Conservation (phyloP, 2,329 filamentous ascomycete species). For the Fonsecaea pedrosoi region DNA sequence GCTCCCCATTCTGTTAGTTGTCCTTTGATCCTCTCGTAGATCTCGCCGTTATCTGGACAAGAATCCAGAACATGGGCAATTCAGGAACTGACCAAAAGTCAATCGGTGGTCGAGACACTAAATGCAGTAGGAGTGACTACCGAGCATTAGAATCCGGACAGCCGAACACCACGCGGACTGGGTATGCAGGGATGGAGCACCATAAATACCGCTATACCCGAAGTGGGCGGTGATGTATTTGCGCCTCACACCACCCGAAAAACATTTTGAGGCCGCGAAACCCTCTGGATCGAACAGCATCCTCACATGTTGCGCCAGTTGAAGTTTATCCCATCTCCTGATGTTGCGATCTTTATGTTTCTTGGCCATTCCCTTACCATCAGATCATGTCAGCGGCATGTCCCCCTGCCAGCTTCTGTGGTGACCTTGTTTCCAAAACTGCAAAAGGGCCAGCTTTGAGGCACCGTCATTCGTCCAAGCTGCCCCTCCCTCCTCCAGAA, state of each 20-base stretch:
- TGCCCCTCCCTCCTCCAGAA: neutral
- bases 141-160: neutral
- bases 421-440: no score
- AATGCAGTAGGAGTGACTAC: neutral
- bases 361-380: slow-evolving; percentile 3
- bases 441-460: no score
- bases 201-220: slow-evolving; percentile 1
- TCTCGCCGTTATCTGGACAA: neutral
- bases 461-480: no score
- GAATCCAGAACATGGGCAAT: neutral
- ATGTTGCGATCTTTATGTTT: neutral
- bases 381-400: slow-evolving; percentile 4
- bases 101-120: neutral
- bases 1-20: neutral
- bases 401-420: neutral
- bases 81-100: neutral
- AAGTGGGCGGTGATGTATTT: neutral
- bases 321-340: slow-evolving; percentile 3
- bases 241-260: slow-evolving; percentile 1
- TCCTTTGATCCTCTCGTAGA: neutral
- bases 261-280: neutral
- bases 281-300: neutral
- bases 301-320: slow-evolving; percentile 1
- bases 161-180: neutral
- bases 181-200: neutral